These are phyloP conservation scores for Oryza longistaminata DNA, from an alignment of 176 grass and related monocot species.

Conservation along the genomic window DNA sequence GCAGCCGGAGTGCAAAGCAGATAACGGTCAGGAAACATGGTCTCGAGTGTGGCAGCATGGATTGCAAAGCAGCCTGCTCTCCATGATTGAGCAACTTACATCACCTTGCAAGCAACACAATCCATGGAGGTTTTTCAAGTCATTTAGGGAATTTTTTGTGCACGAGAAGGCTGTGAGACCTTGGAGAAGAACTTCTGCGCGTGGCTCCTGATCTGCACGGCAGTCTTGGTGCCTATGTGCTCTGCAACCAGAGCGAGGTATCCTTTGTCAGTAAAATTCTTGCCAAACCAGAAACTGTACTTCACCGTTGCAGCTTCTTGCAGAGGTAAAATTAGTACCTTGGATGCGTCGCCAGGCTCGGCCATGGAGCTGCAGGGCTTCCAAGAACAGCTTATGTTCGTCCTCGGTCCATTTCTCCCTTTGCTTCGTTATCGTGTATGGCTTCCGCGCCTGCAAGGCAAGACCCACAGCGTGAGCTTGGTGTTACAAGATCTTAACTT, in stretches of 20 bases:
- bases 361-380: constrained; percentile 74
- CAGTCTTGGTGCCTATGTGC: constrained; percentile 85
- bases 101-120: constrained; percentile 63
- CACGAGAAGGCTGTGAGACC: constrained; percentile 52
- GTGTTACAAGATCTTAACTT: constrained; percentile 4
- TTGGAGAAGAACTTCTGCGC: constrained; percentile 98
- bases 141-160: constrained; percentile 27
- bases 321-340: constrained; percentile 30
- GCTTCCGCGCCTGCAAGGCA: constrained; percentile 65
- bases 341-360: constrained; percentile 89
- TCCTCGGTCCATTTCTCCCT: constrained; percentile 93
- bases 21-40: constrained; percentile 24
- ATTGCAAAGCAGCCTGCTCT: constrained; percentile 32
- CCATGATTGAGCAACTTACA: constrained; percentile 65
- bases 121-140: constrained; percentile 49
- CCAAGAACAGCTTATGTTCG: constrained; percentile 81
- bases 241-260: constrained; percentile 44
- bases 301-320: neutral
- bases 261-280: neutral
- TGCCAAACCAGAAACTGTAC: neutral
- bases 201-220: constrained; percentile 96
- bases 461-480: constrained; percentile 10
- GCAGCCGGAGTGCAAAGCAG: neutral
- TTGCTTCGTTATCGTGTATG: constrained; percentile 94
- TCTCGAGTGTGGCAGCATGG: constrained; percentile 5